A percentile compares a stretch with the other conserved stretches of the same genome.
Conservation (phyloP, 2,329 filamentous ascomycete genomes). For the Pleoardoris graminearum region DNA sequence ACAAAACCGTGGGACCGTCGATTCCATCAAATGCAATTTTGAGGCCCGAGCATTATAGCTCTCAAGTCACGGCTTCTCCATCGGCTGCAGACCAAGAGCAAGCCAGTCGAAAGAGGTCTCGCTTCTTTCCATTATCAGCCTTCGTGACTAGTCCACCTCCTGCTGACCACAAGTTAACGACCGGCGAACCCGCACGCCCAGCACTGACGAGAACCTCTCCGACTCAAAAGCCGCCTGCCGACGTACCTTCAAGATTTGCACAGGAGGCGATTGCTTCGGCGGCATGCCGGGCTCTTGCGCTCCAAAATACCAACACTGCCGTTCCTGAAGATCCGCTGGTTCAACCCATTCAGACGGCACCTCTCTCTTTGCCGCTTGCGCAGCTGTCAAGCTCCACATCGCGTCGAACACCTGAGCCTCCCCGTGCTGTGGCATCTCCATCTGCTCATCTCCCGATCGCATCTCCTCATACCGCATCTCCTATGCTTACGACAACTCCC, state of each 20-base stretch:
- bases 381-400: neutral
- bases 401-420: neutral
- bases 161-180: slow-evolving; percentile 1
- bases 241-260: slow-evolving; percentile 7
- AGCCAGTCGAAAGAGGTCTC: slow-evolving; percentile 13
- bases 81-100: neutral
- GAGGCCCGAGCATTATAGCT: slow-evolving; percentile 1
- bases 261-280: slow-evolving; percentile 16
- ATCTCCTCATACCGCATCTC: slow-evolving; percentile 9
- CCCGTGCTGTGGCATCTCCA: neutral
- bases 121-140: slow-evolving; percentile 23
- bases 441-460: slow-evolving; percentile 14
- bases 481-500: slow-evolving; percentile 16
- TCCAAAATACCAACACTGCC: neutral
- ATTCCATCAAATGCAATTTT: slow-evolving; percentile 2
- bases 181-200: neutral
- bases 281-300: slow-evolving; percentile 10
- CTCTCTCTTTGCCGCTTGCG: slow-evolving; percentile 6
- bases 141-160: slow-evolving; percentile 17
- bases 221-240: neutral
- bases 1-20: slow-evolving; percentile 6
- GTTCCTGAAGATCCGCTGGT: neutral
- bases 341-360: neutral
- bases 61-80: neutral
- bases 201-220: neutral